Base-by-base conservation (phyloP, 345 rosid species). In the Euphorbia tirucalli region DNA sequence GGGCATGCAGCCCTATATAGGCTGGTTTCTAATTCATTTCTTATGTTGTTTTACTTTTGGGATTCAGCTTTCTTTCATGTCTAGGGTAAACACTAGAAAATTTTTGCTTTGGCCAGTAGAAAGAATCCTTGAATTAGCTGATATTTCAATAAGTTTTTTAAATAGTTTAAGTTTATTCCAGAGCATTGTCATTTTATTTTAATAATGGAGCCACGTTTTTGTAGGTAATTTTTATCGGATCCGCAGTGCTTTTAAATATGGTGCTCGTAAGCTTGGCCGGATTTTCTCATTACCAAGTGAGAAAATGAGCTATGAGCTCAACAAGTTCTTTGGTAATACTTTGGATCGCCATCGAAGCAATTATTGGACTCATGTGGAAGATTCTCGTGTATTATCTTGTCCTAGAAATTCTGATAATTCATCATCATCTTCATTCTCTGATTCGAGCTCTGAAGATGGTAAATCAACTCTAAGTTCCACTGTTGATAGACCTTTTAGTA, bases 231-330 rank as follows among this genome's bases (percentile, higher is more conserved):
- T 86, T 58, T 89, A 80, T 72, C 87, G 98, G 14, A 91, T 94
- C 75, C 83, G 89, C 82, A 87, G 91, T 80, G 98, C 98, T 59
- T 94, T 94, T 80, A 87, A 82, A 62, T 89, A 87, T 83, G 97
- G 98, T 62, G 95, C 91, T 62, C 90, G 88, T 50, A 94, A 92
- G 77, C 97, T 94, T 73, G 92, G 89, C 31, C 75, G 28, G 50
- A 84, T 94, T 64, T 78, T 92, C 66, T 85, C 81, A 68, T 84
- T 80, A 73, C 81, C 86, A 65, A 87, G 81, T 68, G 89, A 83
- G 79, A 77, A 76, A 76, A 67, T 89, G 71, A 77, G 79, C 39
- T 64, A 75, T 67, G 91, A 87, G 78, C 92, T 93, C 65, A 65
- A 69, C 52, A 91, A 87, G 71, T 90, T 91, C 74, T 92, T 94